Conservation (phyloP, 1,139 yeast genomes). For the Scheffersomyces parashehatae region DNA sequence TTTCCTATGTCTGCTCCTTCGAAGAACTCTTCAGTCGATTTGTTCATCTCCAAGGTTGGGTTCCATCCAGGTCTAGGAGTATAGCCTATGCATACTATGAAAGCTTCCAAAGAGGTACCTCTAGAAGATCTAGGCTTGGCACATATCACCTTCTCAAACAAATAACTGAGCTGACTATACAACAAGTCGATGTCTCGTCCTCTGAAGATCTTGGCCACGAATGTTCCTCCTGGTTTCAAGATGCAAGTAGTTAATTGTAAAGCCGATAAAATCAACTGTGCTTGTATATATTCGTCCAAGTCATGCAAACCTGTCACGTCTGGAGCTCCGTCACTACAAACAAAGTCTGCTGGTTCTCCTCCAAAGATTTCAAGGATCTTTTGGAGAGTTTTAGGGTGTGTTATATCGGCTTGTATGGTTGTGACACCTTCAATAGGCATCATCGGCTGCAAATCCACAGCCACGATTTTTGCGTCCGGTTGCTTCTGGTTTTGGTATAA, state of each 20-base stretch:
- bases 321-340: slow-evolving; percentile 97
- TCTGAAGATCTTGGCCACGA: slow-evolving; percentile 93
- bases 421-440: slow-evolving; percentile 88
- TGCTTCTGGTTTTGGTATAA: slow-evolving; percentile 44
- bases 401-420: slow-evolving; percentile 92
- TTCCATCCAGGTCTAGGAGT: slow-evolving; percentile 80
- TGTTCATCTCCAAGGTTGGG: slow-evolving; percentile 58
- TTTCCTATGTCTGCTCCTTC: slow-evolving; percentile 64
- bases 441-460: slow-evolving; percentile 97
- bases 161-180: slow-evolving; percentile 81
- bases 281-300: slow-evolving; percentile 93
- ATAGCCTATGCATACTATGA: slow-evolving; percentile 88
- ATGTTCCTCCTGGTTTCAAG: slow-evolving; percentile 83
- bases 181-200: slow-evolving; percentile 93
- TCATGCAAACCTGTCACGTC: slow-evolving; percentile 98
- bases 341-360: slow-evolving; percentile 92
- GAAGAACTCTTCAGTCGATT: slow-evolving; percentile 80
- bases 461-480: slow-evolving; percentile 70
- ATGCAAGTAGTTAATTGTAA: slow-evolving; percentile 87
- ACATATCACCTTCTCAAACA: slow-evolving; percentile 85
- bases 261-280: slow-evolving; percentile 88
- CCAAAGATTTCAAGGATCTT: slow-evolving; percentile 78
- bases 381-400: slow-evolving; percentile 86
- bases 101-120: slow-evolving; percentile 91
- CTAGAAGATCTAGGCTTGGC: slow-evolving; percentile 95